Percentiles rank a stretch among this genome's conserved stretches.
Conservation (phyloP, 371 early-diverging fungal genomes). For the Mortierella sp. region DNA sequence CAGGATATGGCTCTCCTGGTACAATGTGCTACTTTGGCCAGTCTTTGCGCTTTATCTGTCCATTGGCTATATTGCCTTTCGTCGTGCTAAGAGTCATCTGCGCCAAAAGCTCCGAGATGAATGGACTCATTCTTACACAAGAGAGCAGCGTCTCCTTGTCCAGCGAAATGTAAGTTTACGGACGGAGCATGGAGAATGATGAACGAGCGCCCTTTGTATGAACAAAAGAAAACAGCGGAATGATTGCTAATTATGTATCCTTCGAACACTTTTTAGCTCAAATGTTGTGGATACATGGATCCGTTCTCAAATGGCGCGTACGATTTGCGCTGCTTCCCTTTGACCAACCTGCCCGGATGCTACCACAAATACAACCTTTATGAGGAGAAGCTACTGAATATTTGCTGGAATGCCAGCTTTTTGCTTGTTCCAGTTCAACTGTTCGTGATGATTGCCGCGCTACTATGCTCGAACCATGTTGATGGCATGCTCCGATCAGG, state of each 20-base stretch:
- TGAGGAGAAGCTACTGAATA: slow-evolving; percentile 54
- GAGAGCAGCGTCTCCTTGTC: slow-evolving; percentile 41
- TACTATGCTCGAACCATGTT: slow-evolving; percentile 71
- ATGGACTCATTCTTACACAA: slow-evolving; percentile 34
- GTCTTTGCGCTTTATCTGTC: slow-evolving; percentile 64
- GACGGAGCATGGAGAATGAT: neutral
- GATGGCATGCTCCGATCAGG: slow-evolving; percentile 58
- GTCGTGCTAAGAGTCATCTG: slow-evolving; percentile 46
- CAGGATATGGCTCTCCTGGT: slow-evolving; percentile 58
- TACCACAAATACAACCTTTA: slow-evolving; percentile 65
- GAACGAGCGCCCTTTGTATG: no score
- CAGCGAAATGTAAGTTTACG: slow-evolving; percentile 32
- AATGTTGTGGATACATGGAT: slow-evolving; percentile 47
- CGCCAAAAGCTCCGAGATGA: slow-evolving; percentile 29
- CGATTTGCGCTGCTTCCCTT: slow-evolving; percentile 62
- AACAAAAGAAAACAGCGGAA: no score
- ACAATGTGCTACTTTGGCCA: slow-evolving; percentile 66
- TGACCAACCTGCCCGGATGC: slow-evolving; percentile 66
- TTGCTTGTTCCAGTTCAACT: slow-evolving; percentile 60
- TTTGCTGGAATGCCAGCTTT: slow-evolving; percentile 61
- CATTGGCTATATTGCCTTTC: slow-evolving; percentile 67
- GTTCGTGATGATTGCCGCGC: slow-evolving; percentile 60
- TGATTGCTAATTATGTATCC: no score
- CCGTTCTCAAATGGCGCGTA: slow-evolving; percentile 27
- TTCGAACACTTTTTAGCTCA: slow-evolving; percentile 29